Base-by-base conservation (phyloP, 495 filamentous ascomycete species). In the Penicillium alfredii region DNA sequence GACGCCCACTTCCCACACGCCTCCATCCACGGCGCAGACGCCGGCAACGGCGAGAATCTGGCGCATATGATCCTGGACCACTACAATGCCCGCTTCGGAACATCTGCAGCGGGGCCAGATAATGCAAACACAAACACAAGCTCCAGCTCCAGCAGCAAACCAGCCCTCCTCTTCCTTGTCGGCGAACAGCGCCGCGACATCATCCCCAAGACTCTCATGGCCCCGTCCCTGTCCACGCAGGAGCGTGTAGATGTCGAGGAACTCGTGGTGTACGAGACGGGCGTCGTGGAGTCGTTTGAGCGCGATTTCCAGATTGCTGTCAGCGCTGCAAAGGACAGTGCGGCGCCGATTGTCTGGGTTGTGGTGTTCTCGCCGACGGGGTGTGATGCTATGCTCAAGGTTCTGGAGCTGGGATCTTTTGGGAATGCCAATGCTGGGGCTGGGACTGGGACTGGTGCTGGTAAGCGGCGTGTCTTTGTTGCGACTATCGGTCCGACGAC, bases 401-500 rank as follows among this genome's bases (percentile, higher is more conserved):
- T 70, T 20, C 56, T 95, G 47, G 75, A 66, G 11, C 6, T 53
- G 6, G 42, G 53, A 4, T 46, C 49, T 2, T 48, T 52, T 43
- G 33, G 37, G 26, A 4, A 33, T 13, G 23, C 19, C 4, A 12
- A 17, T 29, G 32, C 25, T 53, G 34, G 47, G 40, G 35, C 45
- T 31, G 40, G 41, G 22, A 37, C 12, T 27, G 32, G 30, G 44
- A 51, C 31, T 18, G 18, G 16, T 7, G 26, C 23, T 39, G 30
- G 20, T n/a, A 16, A 58, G 35, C 43, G 53, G 38, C 59, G 45
- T 34, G 73, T 78, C 10, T 81, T 71, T 49, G 64, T 96, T 41
- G 86, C 82, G 8, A 89, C 86, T 3, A 99, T 99, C 60, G 92
- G 92, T 15, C 90, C 93, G 10, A 99, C 93, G 33, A 99, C 93